Evolutionary conservation across 805 yeast species (phyloP).

Genomic region (Diddensiella caesifluorescens): DNA sequence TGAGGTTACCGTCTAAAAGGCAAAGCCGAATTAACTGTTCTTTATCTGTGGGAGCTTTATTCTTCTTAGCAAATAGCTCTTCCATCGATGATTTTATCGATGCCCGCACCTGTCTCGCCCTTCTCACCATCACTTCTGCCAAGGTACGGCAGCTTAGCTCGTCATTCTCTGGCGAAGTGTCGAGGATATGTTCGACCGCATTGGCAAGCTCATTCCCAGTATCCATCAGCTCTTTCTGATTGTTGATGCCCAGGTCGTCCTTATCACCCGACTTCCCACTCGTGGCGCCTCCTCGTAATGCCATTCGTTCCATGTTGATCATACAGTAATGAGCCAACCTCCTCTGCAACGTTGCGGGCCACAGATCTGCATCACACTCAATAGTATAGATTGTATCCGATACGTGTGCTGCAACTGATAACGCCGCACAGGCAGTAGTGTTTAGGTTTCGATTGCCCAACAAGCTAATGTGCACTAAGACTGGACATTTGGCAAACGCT

Average conservation of each 20-base stretch:
- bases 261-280: constrained; percentile 34
- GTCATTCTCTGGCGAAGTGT: constrained; percentile 12
- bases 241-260: constrained; percentile 30
- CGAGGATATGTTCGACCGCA: constrained; percentile 23
- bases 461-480: constrained; percentile 63
- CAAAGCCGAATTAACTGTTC: constrained; percentile 67
- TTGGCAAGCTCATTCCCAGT: constrained; percentile 21
- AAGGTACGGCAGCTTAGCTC: constrained; percentile 22
- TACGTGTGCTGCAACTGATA: constrained; percentile 64
- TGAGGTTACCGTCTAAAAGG: constrained; percentile 63
- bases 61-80: constrained; percentile 54
- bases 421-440: constrained; percentile 54
- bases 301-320: constrained; percentile 52
- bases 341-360: constrained; percentile 61
- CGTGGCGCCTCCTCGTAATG: constrained; percentile 24
- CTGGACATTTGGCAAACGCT: constrained; percentile 61
- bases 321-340: constrained; percentile 73
- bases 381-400: constrained; percentile 60
- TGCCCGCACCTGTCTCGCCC: constrained; percentile 38
- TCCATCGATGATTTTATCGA: constrained; percentile 47
- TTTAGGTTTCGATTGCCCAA: constrained; percentile 56
- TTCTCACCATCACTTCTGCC: constrained; percentile 31
- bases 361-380: constrained; percentile 57
- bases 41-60: constrained; percentile 59
- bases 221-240: constrained; percentile 34